Evolutionary conservation across 1,284 basidiomycete genomes (phyloP), one percentile per base, ranked within the genome.

Genomic region (Ustilago tritici): DNA sequence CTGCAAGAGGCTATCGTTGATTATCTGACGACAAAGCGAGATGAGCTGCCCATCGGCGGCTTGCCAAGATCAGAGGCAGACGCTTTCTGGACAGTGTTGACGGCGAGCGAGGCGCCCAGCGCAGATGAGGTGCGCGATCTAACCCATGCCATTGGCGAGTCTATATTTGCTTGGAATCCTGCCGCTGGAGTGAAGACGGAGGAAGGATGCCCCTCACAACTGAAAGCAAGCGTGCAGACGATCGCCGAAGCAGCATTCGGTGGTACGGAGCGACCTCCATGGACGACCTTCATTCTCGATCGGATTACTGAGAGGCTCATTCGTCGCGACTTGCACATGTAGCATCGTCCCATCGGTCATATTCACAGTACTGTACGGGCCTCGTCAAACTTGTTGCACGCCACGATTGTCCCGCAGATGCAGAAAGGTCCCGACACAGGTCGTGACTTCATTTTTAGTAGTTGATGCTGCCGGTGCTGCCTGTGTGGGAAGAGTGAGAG

Each of bases 171-270:
- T 4, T 28, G 11, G 15, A 23, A 19, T 14, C 9, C 12, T 19
- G 40, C 28, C 5, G 32, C 36, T 10, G 36, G 17, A 17, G 46
- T 47, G 41, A 43, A 14, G 32, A 41, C 32, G 4, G 57, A 53
- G 14, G 35, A 23, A 6, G 54, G 11, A 28, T n/a, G 31, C 17
- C 28, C 17, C 2, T 15, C 46, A 17, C 52, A 46, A 10, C 31
- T 58, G 0, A 49, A 15, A 35, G 38, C 43, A 1, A 28, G 35
- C 8, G 17, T 61, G 4, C 57, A 50, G 43, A 50, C 68, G 61
- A 59, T 73, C 49, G 53, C 65, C 6, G 65, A 68, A 34, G n/a
- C 58, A 55, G 70, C 65, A 0, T 73, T 73, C 23, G 65, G 70
- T 34, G 61, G 65, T 9, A 40, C 23, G 0, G 23, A 17, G 15